Conservation (phyloP, 352 stramenopile genomes). For the Blastocystis sp. region DNA sequence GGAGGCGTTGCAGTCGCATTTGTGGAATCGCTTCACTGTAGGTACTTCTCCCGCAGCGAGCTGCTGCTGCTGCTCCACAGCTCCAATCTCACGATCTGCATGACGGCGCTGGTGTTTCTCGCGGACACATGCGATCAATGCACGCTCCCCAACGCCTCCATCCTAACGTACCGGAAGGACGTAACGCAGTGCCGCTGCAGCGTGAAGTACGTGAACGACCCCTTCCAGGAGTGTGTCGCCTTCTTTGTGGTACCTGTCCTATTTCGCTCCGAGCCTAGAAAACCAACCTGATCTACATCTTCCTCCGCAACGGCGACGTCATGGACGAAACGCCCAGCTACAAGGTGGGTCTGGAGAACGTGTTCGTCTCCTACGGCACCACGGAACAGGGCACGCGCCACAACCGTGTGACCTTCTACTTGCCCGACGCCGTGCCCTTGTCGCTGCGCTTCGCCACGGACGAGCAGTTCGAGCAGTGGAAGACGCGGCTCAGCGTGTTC, state of each 20-base stretch:
- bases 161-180: slow-evolving; percentile 16
- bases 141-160: background rate
- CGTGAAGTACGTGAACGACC: slow-evolving; percentile 4
- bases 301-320: background rate
- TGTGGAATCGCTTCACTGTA: background rate
- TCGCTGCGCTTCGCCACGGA: slow-evolving; percentile 32
- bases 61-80: slow-evolving; percentile 39
- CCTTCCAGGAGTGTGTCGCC: background rate
- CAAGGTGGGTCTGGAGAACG: slow-evolving; percentile 53
- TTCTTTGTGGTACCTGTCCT: background rate
- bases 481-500: background rate
- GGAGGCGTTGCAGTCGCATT: background rate
- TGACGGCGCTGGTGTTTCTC: slow-evolving; percentile 9
- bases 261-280: background rate
- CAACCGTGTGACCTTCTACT: slow-evolving; percentile 45
- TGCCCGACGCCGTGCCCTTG: slow-evolving; percentile 23
- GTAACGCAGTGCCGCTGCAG: background rate
- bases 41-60: slow-evolving; percentile 26
- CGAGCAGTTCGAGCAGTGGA: slow-evolving; percentile 19
- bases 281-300: slow-evolving; percentile 2
- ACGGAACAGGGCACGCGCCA: background rate
- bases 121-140: background rate
- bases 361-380: background rate
- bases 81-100: background rate
- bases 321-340: background rate